A percentile compares a stretch with the other conserved stretches of the same genome.
Conservation (phyloP, 306 rosid species). For the Hippophae rhamnoides region DNA sequence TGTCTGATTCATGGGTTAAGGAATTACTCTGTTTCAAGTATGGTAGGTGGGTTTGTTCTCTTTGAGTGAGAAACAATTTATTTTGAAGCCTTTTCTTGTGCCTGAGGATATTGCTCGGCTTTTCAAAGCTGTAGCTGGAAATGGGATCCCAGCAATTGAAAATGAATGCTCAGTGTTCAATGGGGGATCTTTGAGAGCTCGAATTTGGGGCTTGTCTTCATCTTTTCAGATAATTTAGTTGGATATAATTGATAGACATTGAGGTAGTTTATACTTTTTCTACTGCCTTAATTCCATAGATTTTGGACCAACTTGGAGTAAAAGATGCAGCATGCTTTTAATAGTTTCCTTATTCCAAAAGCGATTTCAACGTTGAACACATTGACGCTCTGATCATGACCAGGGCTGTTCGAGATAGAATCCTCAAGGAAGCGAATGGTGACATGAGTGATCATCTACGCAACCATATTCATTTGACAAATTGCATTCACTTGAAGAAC, state of each 20-base stretch:
- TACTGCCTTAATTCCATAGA: slow-evolving; percentile 26
- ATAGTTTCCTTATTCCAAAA: slow-evolving; percentile 35
- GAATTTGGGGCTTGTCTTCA: slow-evolving; percentile 26
- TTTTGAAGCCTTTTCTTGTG: slow-evolving; percentile 20
- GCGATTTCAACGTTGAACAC: slow-evolving; percentile 33
- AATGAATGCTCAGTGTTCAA: slow-evolving; percentile 18
- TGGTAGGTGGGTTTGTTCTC: slow-evolving; percentile 11
- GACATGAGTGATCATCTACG: slow-evolving; percentile 89
- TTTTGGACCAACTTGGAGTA: slow-evolving; percentile 12
- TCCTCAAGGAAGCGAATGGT: slow-evolving; percentile 97
- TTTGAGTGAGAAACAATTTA: slow-evolving; percentile 22
- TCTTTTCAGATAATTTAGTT: slow-evolving; percentile 15
- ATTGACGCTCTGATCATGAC: slow-evolving; percentile 73
- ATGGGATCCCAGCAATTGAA: slow-evolving; percentile 32
- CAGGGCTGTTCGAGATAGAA: slow-evolving; percentile 77
- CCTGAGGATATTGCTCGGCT: slow-evolving; percentile 14
- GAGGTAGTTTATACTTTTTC: slow-evolving; percentile 14
- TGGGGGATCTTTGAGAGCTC: slow-evolving; percentile 26
- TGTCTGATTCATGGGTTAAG: slow-evolving; percentile 18
- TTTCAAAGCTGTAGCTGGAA: slow-evolving; percentile 9
- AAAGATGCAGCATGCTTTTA: slow-evolving; percentile 36
- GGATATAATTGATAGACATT: slow-evolving; percentile 10
- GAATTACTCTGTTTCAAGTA: slow-evolving; percentile 14
- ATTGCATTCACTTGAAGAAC: slow-evolving; percentile 97
- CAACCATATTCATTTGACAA: slow-evolving; percentile 93